Conservation (phyloP, 768 basidiomycete species). For the Agaricus blazei region DNA sequence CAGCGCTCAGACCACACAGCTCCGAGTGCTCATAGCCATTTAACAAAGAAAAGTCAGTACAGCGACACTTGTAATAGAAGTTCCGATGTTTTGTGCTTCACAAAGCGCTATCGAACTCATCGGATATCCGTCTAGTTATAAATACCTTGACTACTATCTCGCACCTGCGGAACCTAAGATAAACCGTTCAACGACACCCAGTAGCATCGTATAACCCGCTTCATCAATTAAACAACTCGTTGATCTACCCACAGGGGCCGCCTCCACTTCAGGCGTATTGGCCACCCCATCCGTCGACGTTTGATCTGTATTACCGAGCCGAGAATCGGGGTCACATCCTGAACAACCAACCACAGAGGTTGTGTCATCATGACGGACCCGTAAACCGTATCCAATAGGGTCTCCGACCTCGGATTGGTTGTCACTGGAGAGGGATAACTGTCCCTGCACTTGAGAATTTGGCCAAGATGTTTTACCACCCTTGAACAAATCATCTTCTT, state of each 20-base stretch:
- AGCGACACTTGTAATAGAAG: too few species aligned
- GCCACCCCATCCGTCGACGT: not conserved
- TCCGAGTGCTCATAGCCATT: too few species aligned
- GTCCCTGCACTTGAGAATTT: slow-evolving; percentile 6
- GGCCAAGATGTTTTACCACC: not conserved
- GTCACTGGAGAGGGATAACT: not conserved
- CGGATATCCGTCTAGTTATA: not conserved
- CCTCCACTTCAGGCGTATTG: not conserved
- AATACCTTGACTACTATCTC: slow-evolving; percentile 14
- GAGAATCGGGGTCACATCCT: slow-evolving; percentile 4
- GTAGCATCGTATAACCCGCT: slow-evolving; percentile 31
- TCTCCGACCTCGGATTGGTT: slow-evolving; percentile 10
- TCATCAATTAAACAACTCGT: slow-evolving; percentile 25
- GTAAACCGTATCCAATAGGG: not conserved
- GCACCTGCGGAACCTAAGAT: slow-evolving; percentile 5
- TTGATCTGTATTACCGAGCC: not conserved
- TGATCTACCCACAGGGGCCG: not conserved
- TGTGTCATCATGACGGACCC: not conserved
- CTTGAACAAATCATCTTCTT: not conserved
- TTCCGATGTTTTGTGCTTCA: too few species aligned
- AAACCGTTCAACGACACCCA: slow-evolving; percentile 33
- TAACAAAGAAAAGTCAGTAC: not conserved
- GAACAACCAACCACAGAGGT: slow-evolving; percentile 3
- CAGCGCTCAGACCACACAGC: too few species aligned
- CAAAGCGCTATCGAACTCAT: not conserved